Evolutionary conservation across 2,329 filamentous ascomycete genomes (phyloP).

Genomic region (Hymenoscyphus repandus): DNA sequence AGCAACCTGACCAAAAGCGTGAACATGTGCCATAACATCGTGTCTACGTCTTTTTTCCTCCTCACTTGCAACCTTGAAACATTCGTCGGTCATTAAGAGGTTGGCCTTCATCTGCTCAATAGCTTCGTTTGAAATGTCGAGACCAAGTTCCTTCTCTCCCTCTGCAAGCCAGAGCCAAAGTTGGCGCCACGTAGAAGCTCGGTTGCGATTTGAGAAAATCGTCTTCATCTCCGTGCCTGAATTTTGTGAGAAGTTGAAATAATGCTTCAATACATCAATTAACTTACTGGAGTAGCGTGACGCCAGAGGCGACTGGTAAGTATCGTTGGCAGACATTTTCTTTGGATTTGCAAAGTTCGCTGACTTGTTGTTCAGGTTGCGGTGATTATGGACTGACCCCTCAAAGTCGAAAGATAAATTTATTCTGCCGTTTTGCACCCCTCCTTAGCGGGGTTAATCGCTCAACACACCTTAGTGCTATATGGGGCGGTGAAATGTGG

Average conservation of each 20-base stretch:
- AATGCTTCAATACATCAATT: neutral
- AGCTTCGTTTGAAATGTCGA: constrained; percentile 68
- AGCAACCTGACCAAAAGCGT: constrained; percentile 67
- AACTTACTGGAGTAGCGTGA: constrained; percentile 58
- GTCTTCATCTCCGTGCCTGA: constrained; percentile 59
- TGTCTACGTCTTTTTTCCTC: constrained; percentile 71
- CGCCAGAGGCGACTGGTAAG: constrained; percentile 63
- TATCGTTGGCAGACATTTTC: constrained; percentile 37
- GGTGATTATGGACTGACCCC: neutral
- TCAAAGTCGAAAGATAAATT: too few species aligned
- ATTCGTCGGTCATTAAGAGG: constrained; percentile 65
- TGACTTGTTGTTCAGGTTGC: neutral
- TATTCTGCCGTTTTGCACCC: too few species aligned
- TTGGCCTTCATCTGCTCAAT: constrained; percentile 69
- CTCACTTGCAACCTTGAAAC: constrained; percentile 66
- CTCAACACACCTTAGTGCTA: too few species aligned
- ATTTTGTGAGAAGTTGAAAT: constrained; percentile 14
- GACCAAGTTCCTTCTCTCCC: constrained; percentile 72
- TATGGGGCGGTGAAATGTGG: too few species aligned
- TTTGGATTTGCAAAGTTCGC: neutral
- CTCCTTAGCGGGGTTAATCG: too few species aligned
- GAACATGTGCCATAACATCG: constrained; percentile 60
- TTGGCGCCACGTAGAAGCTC: constrained; percentile 69
- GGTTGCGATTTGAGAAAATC: constrained; percentile 72
- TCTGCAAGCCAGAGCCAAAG: constrained; percentile 77